Percentiles rank a stretch among this genome's conserved stretches.
phyloP scores from a whole-genome alignment of 768 basidiomycete genomes.

The Lactifluus piperatus region DNA sequence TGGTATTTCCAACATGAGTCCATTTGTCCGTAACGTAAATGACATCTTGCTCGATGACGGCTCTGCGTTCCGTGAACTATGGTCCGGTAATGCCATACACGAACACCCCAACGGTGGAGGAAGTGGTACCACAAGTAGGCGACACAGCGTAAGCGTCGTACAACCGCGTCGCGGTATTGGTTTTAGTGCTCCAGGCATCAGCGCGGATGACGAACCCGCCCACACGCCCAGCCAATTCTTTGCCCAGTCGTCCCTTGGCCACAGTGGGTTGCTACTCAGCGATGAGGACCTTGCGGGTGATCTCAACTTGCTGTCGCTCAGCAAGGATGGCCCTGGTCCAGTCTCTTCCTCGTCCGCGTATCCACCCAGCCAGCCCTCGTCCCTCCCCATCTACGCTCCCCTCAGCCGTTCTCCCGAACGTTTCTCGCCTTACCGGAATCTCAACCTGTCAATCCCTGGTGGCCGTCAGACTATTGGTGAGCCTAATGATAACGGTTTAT shows the following conservation, averaged over 20 bases:
- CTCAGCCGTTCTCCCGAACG: slow-evolving; percentile 49
- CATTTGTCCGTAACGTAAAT: slow-evolving; percentile 77
- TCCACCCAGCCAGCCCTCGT: slow-evolving; percentile 61
- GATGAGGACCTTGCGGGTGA: slow-evolving; percentile 78
- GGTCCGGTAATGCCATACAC: slow-evolving; percentile 60
- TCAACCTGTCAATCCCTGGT: slow-evolving; percentile 51
- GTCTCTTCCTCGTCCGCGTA: slow-evolving; percentile 32
- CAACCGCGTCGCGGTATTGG: slow-evolving; percentile 64
- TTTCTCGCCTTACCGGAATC: slow-evolving; percentile 47
- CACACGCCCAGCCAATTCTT: slow-evolving; percentile 29
- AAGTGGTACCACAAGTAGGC: slow-evolving; percentile 74
- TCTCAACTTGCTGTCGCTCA: slow-evolving; percentile 54
- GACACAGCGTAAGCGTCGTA: slow-evolving; percentile 79
- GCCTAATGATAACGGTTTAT: slow-evolving; percentile 53
- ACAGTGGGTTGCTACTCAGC: slow-evolving; percentile 57
- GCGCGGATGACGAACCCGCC: slow-evolving; percentile 34
- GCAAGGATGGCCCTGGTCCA: slow-evolving; percentile 33
- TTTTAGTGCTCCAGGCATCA: slow-evolving; percentile 51
- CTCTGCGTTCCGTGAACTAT: slow-evolving; percentile 62
- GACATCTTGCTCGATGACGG: slow-evolving; percentile 71
- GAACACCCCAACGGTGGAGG: slow-evolving; percentile 57
- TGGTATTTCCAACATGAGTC: slow-evolving; percentile 72
- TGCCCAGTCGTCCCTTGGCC: slow-evolving; percentile 26
- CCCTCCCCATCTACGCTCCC: slow-evolving; percentile 68
- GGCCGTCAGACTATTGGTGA: slow-evolving; percentile 46